Evolutionary conservation across 2,329 filamentous ascomycete species (phyloP).

Genomic region (Aureobasidium sp.): DNA sequence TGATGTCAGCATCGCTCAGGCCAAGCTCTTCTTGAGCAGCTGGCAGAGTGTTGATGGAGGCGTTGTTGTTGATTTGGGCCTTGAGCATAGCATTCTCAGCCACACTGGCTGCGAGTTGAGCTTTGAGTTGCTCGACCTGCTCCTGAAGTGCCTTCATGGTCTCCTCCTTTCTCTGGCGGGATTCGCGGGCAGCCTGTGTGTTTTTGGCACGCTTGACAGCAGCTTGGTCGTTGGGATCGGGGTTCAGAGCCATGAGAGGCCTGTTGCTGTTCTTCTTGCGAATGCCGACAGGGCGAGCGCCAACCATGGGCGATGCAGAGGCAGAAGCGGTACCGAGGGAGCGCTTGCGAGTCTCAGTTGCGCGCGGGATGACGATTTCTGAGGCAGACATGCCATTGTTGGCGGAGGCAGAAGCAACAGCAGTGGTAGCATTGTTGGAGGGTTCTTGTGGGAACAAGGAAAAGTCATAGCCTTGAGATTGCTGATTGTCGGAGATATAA

Average conservation of each 20-base stretch:
- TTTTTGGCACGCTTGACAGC: constrained; percentile 92
- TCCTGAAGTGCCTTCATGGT: constrained; percentile 68
- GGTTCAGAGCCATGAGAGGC: constrained; percentile 69
- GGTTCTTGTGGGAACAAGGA: too few relatives aligned
- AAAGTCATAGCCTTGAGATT: too few relatives aligned
- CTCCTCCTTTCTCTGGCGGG: constrained; percentile 75
- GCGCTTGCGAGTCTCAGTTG: constrained; percentile 31
- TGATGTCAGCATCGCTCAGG: background rate
- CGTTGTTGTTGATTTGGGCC: constrained; percentile 24
- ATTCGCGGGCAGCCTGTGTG: constrained; percentile 88
- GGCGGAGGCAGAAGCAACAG: constrained; percentile 20
- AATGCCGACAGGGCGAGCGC: constrained; percentile 61
- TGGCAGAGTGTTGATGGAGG: background rate
- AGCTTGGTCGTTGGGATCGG: constrained; percentile 66
- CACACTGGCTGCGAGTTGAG: constrained; percentile 27
- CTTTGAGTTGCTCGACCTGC: constrained; percentile 51
- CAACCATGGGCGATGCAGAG: constrained; percentile 38
- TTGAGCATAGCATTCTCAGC: constrained; percentile 18
- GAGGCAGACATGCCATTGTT: constrained; percentile 37
- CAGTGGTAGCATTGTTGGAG: too few relatives aligned
- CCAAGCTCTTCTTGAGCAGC: background rate
- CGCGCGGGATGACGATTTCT: constrained; percentile 33
- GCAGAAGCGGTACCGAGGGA: constrained; percentile 23
- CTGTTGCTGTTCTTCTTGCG: constrained; percentile 63
- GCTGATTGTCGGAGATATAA: too few relatives aligned